Evolutionary conservation across 768 basidiomycete species (phyloP).

Genomic region (Dentipellis sp.): DNA sequence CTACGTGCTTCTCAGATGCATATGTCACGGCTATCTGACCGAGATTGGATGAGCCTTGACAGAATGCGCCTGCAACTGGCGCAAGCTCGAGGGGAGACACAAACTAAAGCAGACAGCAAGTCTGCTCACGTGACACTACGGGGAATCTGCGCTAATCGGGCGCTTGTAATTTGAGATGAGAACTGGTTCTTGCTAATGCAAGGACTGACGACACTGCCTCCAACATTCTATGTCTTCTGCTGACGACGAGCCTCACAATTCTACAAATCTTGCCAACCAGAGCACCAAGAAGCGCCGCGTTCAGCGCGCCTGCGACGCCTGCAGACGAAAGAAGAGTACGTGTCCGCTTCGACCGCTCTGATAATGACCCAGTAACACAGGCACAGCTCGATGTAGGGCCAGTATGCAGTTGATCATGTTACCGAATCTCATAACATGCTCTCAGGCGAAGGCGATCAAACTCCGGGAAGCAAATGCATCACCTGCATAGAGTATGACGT

Average conservation of each 20-base stretch:
- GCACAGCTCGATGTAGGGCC: constrained; percentile 51
- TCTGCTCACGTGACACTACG: no score
- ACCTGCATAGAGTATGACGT: constrained; percentile 50
- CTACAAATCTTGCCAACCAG: constrained; percentile 24
- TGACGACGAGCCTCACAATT: constrained; percentile 45
- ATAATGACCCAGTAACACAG: constrained; percentile 3
- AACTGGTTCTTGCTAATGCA: no score
- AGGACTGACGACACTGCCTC: no score
- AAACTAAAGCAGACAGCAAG: no score
- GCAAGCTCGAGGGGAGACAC: no score
- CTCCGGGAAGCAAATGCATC: constrained; percentile 51
- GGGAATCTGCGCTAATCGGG: no score
- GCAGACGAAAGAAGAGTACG: constrained; percentile 77
- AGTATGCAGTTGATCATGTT: neutral
- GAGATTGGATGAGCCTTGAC: no score
- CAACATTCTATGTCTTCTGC: constrained; percentile 70
- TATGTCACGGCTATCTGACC: no score
- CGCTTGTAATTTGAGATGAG: no score
- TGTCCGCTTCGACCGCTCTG: constrained; percentile 5
- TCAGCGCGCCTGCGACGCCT: constrained; percentile 75
- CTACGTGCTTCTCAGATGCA: no score
- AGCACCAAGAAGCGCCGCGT: constrained; percentile 60
- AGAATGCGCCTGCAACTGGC: no score
- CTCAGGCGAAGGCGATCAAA: constrained; percentile 61
- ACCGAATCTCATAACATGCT: neutral